Conservation (phyloP, 2,329 filamentous ascomycete species). For the Aschersonia sp. region DNA sequence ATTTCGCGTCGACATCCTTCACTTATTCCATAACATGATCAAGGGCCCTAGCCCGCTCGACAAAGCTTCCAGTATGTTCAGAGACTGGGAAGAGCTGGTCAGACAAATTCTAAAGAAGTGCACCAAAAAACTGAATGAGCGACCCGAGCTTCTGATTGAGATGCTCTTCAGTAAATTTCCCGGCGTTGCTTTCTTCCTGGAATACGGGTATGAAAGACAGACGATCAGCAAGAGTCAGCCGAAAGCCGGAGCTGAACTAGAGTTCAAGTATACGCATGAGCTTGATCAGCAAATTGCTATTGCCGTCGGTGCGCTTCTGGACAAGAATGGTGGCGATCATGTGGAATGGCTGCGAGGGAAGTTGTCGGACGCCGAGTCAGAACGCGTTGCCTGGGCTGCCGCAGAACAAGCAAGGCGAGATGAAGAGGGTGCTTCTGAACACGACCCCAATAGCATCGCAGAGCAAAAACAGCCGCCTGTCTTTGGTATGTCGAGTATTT, state of each 20-base stretch:
- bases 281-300: constrained; percentile 62
- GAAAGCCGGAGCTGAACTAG: constrained; percentile 64
- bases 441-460: constrained; percentile 11
- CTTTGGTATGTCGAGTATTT: constrained; percentile 15
- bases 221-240: constrained; percentile 50
- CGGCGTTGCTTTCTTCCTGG: constrained; percentile 70
- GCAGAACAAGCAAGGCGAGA: constrained; percentile 45
- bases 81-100: constrained; percentile 83
- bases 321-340: constrained; percentile 61
- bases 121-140: constrained; percentile 70
- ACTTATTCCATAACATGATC: constrained; percentile 79
- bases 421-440: constrained; percentile 17
- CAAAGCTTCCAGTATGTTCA: constrained; percentile 49
- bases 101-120: constrained; percentile 73
- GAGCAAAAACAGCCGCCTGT: constrained; percentile 15
- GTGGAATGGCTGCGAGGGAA: constrained; percentile 71
- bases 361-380: constrained; percentile 51
- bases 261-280: constrained; percentile 61
- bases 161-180: constrained; percentile 90
- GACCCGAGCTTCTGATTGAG: constrained; percentile 76
- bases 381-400: constrained; percentile 66
- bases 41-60: constrained; percentile 73
- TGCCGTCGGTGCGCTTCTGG: constrained; percentile 63
- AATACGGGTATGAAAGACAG: constrained; percentile 79
- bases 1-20: constrained; percentile 81